Base-by-base conservation (phyloP, 2,329 filamentous ascomycete genomes). In the Elsinoe necatrix region DNA sequence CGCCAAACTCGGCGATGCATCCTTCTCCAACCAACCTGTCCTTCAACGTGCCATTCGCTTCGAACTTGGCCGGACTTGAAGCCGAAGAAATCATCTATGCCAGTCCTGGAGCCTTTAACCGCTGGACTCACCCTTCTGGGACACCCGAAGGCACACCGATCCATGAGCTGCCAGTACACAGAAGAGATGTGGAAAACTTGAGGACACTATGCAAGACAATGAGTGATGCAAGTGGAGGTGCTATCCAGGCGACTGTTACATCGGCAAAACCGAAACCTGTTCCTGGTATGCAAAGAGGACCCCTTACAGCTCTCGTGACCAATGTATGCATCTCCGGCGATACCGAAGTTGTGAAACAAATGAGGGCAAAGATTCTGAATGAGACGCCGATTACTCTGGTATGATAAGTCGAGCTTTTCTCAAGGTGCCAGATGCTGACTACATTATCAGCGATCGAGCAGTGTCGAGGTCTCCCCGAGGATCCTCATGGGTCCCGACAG, bases 41-140 rank as follows among this genome's bases (percentile, higher is more conserved):
- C 62, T 97, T 98, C 83, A 97, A 96, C 70, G 87, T 98, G 50
- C 93, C 93, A 60, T 96, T 97, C 74, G 85, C 90, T 64, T 95
- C 89, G 62, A 92, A 92, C 66, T 83, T 98, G 60, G 82, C 88
- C 61, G 93, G 93, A 31, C 93, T 93, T 61, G 90, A 97, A 67
- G 87, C 87, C 63, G 90, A 96, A 72, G 91, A 97, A 72, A 89
- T 98, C 66, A 81, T 97, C 60, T 92, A 96, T 74, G 90, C 92
- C 61, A 95, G 88, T 61, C 83, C 84, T 58, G 87, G 89, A 64
- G 91, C 92, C 59, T 84, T 95, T 62, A 81, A 92, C 63, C 84
- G 89, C 70, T 98, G 93, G 93, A 93, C 89, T 52, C 92, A 95
- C 72, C 87, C 92, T 61, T 37, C 50, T 27, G 89, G 88, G 64